Evolutionary conservation across 1,284 basidiomycete genomes (phyloP).

Genomic region (Exobasidium rhododendri): DNA sequence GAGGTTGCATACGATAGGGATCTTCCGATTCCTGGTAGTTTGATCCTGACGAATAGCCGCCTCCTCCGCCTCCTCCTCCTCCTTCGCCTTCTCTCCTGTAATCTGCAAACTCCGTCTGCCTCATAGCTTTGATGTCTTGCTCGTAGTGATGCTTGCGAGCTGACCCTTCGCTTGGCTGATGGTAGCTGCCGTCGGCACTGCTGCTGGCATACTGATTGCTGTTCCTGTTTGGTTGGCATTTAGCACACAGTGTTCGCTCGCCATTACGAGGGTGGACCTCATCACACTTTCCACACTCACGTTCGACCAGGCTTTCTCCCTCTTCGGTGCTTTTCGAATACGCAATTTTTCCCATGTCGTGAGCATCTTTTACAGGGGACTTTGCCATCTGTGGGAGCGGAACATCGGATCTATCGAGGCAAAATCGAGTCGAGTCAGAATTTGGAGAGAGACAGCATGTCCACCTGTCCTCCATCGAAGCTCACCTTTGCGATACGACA

Average conservation of each 20-base stretch:
- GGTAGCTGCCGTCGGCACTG: neutral
- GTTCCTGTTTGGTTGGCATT: neutral
- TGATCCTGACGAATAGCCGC: neutral
- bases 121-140: neutral
- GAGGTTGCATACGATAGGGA: neutral
- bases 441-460: too few relatives aligned
- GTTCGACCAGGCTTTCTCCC: constrained; percentile 36
- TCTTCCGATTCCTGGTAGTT: neutral
- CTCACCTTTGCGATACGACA: constrained; percentile 41
- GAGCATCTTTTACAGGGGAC: constrained; percentile 44
- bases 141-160: neutral
- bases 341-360: constrained; percentile 37
- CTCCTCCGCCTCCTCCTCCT: neutral
- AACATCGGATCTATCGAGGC: constrained; percentile 30
- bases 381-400: constrained; percentile 39
- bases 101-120: neutral
- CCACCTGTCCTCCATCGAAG: too few relatives aligned
- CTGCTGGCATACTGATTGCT: neutral
- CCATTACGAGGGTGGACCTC: too few relatives aligned
- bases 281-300: too few relatives aligned
- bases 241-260: neutral
- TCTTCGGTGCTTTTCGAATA: constrained; percentile 44
- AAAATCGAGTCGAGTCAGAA: too few relatives aligned
- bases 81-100: neutral
- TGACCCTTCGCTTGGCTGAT: neutral